Percentiles rank a stretch among this genome's conserved stretches.
phyloP scores from a whole-genome alignment of 2,329 filamentous ascomycete species.

The Aspergillus floridensis region DNA sequence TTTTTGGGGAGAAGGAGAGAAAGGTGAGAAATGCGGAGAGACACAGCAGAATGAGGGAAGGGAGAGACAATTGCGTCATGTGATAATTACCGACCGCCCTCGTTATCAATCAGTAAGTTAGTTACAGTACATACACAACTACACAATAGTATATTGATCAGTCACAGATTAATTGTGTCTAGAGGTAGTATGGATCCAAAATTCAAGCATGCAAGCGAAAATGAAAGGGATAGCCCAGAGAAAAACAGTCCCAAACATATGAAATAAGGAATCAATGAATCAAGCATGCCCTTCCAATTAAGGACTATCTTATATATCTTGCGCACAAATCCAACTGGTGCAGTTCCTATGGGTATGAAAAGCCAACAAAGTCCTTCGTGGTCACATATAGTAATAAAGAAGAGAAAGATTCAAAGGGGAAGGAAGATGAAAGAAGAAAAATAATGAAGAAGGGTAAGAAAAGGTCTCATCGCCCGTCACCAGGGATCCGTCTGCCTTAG shows the following conservation, averaged over 20 bases:
- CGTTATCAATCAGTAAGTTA: neutral
- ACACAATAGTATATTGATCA: too few species aligned
- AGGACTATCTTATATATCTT: constrained; percentile 1
- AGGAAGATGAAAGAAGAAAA: neutral
- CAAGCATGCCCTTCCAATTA: neutral
- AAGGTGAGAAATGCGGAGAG: neutral
- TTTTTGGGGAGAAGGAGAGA: neutral
- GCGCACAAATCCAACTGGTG: constrained; percentile 12
- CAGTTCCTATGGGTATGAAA: constrained; percentile 23
- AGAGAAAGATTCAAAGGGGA: neutral
- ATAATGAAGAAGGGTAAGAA: constrained; percentile 6
- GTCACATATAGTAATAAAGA: constrained; percentile 16
- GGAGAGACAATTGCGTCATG: constrained; percentile 2
- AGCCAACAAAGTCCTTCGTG: constrained; percentile 18
- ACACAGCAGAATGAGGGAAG: neutral
- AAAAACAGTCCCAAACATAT: too few species aligned
- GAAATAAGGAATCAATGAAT: neutral
- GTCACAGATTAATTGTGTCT: neutral
- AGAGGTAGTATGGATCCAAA: neutral
- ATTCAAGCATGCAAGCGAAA: neutral
- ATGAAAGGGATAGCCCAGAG: neutral
- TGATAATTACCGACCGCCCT: neutral
- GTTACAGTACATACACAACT: too few species aligned
- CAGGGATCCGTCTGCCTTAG: neutral
- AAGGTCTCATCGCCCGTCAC: constrained; percentile 8